Evolutionary conservation across 257 asterid genomes (phyloP), one percentile per base, ranked within the genome.

Genomic region (Petunia axillaris): DNA sequence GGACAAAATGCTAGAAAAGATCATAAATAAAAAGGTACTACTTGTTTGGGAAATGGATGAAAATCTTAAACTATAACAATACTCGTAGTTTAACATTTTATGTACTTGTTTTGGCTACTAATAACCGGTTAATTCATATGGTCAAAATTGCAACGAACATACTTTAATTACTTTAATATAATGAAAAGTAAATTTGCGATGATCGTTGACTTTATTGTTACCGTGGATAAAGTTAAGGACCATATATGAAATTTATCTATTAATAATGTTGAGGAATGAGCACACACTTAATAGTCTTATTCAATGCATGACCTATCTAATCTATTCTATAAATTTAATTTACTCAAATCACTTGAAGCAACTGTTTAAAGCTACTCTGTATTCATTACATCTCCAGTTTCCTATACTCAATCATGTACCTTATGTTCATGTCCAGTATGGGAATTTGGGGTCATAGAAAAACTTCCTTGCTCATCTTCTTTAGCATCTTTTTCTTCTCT

Each of bases 381-480:
- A 62, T 48, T 62, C 25, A 50, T 37, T 48, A 46, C 50, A 14
- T 6, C 48, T 66, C 81, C 81, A 48, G 25, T 35, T 78, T 63
- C n/a, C 25, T 46, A 46, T 62, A 43, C 44, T 46, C 14, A 14
- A 64, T 38, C 43, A 40, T 6, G 6, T 1, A 48, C 4, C 14
- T 5, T 54, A 6, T 50, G 38, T 46, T 41, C 67, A 75, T 54
- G 62, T 54, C 76, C 40, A 50, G 1, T 16, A 87, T 90, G 91
- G 85, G 14, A 54, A 84, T 50, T 50, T 25, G 4, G 44, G 77
- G 55, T 70, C 84, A 58, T 37, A 82, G 38, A 59, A 83, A 80
- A 36, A 5, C 80, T 9, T n/a, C 84, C 66, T 52, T 84, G 76
- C 43, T 91, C 82, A 52, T 79, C 81, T 39, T 82, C 43, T 46